Evolutionary conservation across 1,284 basidiomycete genomes (phyloP).

Genomic region (Cryptococcus sp.): DNA sequence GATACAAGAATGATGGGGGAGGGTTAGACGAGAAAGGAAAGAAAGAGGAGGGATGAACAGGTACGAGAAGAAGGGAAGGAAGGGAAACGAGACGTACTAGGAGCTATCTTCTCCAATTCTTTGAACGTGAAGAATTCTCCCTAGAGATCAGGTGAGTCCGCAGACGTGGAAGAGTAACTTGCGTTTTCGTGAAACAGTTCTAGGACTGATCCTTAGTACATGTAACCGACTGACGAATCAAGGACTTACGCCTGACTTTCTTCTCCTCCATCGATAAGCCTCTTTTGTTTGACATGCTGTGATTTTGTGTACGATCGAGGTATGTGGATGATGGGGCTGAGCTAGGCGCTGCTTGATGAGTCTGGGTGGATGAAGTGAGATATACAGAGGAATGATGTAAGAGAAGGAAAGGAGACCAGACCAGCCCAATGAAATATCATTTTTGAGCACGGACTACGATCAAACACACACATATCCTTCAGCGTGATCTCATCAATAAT

Average conservation of each 20-base stretch:
- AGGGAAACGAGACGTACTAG: slow-evolving; percentile 30
- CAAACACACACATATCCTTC: neutral
- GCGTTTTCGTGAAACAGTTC: slow-evolving; percentile 88
- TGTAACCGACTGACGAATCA: too few species aligned
- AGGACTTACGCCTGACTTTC: slow-evolving; percentile 44
- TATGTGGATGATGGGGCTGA: too few species aligned
- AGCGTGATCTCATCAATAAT: neutral
- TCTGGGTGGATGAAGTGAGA: neutral
- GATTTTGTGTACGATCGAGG: too few species aligned
- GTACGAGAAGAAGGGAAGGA: neutral
- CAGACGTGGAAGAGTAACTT: slow-evolving; percentile 20
- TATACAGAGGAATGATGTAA: neutral
- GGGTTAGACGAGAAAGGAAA: too few species aligned
- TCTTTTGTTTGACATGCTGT: slow-evolving; percentile 40
- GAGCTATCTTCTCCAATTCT: slow-evolving; percentile 69
- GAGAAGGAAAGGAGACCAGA: neutral
- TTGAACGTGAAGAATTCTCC: slow-evolving; percentile 82
- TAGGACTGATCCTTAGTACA: too few species aligned
- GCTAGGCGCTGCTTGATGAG: neutral
- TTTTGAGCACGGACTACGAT: neutral
- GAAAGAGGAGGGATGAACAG: too few species aligned
- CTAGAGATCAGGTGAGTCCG: slow-evolving; percentile 47
- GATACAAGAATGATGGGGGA: too few species aligned
- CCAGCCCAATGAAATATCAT: neutral
- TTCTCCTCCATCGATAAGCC: slow-evolving; percentile 46